phyloP scores from a whole-genome alignment of 805 yeast species.

The Myxozyma lipomycoides region DNA sequence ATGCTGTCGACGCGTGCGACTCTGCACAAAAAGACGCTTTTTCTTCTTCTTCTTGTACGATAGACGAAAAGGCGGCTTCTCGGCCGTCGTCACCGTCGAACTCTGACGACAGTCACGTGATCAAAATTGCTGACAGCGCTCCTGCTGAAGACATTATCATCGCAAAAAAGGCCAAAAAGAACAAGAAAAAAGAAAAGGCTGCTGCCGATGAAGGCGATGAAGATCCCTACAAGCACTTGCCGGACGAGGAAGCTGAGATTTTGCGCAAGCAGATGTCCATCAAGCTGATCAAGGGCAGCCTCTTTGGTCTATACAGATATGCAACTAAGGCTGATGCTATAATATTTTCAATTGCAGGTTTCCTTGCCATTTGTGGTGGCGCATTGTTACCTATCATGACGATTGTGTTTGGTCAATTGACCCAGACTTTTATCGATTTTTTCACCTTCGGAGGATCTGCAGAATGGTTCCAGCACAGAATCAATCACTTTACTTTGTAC shows the following conservation, averaged over 20 bases:
- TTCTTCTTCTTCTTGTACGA: too few species aligned
- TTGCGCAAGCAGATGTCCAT: slow-evolving; percentile 36
- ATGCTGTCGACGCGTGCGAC: too few species aligned
- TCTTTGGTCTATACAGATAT: slow-evolving; percentile 35
- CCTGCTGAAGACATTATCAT: background rate
- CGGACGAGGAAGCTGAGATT: slow-evolving; percentile 36
- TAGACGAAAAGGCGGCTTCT: too few species aligned
- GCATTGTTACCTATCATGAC: slow-evolving; percentile 42
- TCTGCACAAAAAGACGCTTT: too few species aligned
- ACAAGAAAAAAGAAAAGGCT: background rate
- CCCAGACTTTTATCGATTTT: slow-evolving; percentile 38
- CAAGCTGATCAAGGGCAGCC: slow-evolving; percentile 28
- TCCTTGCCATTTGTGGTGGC: slow-evolving; percentile 30
- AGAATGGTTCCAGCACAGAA: slow-evolving; percentile 35
- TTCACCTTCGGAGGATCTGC: slow-evolving; percentile 41
- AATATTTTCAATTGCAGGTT: slow-evolving; percentile 33
- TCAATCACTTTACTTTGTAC: slow-evolving; percentile 38
- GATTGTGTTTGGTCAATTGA: slow-evolving; percentile 40
- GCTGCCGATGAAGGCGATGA: slow-evolving; percentile 42
- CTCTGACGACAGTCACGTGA: too few species aligned
- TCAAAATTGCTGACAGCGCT: too few species aligned
- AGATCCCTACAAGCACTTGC: slow-evolving; percentile 29
- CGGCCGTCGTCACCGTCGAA: too few species aligned
- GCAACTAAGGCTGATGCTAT: slow-evolving; percentile 32
- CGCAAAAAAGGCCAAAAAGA: background rate